Base-by-base conservation (phyloP, 495 filamentous ascomycete species). In the Chaetomium tenue region DNA sequence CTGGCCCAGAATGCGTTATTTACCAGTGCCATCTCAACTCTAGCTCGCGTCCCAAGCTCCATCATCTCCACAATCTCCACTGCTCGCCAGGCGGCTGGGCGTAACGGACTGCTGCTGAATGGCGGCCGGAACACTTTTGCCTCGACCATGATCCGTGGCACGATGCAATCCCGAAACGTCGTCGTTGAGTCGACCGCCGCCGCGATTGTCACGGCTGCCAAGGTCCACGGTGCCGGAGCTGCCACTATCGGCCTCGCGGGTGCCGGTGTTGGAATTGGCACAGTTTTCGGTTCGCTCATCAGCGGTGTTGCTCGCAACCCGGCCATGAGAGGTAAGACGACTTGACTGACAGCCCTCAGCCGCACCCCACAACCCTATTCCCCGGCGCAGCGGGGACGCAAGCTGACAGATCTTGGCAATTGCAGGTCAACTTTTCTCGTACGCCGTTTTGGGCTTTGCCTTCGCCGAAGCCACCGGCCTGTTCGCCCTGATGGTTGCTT, bases 401-500 rank as follows among this genome's bases (percentile, higher is more conserved):
- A 54, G 57, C 56, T 70, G 56, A 65, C 60, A 23, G 5, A 13
- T 60, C 37, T 54, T 23, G 40, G 56, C 51, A 53, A 47, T 37
- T 40, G 42, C 66, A 73, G 71, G 62, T 54, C 71, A 73, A 52
- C 71, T 79, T 58, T 78, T 78, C 71, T 66, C 70, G 13, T 78
- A 76, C 62, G 77, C 74, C 68, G 67, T 77, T 66, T 63, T 77
- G 63, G 75, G 75, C 30, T 77, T 77, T 58, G 76, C 75, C 50
- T 72, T 77, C 53, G 72, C 76, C 54, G 76, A 77, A 66, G 75
- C 75, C 54, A 78, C 76, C 26, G 75, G 76, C 58, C 69, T 78
- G 42, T 78, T 78, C 66, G 75, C 76, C 44, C 71, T 78, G 65
- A 78, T 78, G 76, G 70, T 78, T 66, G 75, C 76, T 9, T 77